Evolutionary conservation across 2,329 filamentous ascomycete species (phyloP), one percentile per base, ranked within the genome.

Genomic region (Sporothrix humicola): DNA sequence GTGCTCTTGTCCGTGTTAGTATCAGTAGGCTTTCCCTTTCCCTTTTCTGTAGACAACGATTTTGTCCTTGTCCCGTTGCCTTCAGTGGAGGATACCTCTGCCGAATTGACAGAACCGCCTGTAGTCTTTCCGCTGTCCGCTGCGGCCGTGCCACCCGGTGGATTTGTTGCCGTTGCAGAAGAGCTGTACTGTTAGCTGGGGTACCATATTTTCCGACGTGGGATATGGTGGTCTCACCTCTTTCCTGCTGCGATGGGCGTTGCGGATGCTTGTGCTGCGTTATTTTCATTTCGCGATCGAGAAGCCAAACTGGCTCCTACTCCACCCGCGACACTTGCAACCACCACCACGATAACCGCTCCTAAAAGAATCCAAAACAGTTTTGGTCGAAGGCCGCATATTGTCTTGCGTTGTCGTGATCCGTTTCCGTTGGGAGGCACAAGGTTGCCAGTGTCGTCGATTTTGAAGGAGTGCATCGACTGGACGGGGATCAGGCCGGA

Each of bases 301-400:
- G 74, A 73, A 0, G 76, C 73, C 17, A 72, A 52, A 2, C 74
- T 72, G 7, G 75, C 78, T 2, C 76, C 79, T 0, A 79, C 76
- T 13, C 77, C 77, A 9, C 77, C 79, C 1, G 77, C 79, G 8
- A 79, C 72, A 10, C 75, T 75, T 0, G 75, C 78, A 1, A 74
- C 76, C 3, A 79, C 23, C 12, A 79, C 59, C 8, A 77, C 65
- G n/a, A 78, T 17, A 2, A 44, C 73, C 13, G 76, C 42, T 9
- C 74, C 68, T 2, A 76, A 48, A 0, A 77, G 31, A 10, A 79
- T 73, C 69, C 77, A 74, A 59, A 79, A 79, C 12, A 74, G 12
- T 37, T 73, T 74, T n/a, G 73, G 76, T 26, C 72, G 73, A 5
- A 79, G 13, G 0, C 78, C 78, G 42, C 75, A 79, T 52, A 79